Evolutionary conservation across 495 filamentous ascomycete species (phyloP).

Genomic region (Penicillium daleae): DNA sequence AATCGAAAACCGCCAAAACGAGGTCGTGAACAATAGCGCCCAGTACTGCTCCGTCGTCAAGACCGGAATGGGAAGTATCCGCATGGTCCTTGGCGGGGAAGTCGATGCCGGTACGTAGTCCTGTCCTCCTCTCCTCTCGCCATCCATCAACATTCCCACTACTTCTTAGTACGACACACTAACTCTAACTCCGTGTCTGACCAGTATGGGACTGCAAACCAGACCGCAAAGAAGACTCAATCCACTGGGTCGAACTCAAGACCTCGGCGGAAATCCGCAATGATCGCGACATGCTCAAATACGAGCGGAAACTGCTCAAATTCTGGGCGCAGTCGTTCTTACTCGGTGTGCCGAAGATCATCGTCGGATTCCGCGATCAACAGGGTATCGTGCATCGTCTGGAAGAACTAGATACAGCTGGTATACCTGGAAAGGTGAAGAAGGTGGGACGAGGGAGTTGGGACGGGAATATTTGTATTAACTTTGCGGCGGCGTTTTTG

Average conservation of each 20-base stretch:
- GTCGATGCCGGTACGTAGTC: conserved; percentile 79
- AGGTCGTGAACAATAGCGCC: conserved; percentile 80
- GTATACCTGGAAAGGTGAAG: conserved; percentile 74
- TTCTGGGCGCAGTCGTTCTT: conserved; percentile 98
- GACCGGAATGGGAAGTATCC: conserved; percentile 75
- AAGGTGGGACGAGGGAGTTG: conserved; percentile 66
- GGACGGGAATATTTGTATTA: conserved; percentile 91
- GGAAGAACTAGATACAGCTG: conserved; percentile 76
- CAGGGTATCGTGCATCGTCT: conserved; percentile 71
- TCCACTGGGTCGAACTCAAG: conserved; percentile 95
- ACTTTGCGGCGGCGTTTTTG: conserved; percentile 77
- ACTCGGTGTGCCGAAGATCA: conserved; percentile 86
- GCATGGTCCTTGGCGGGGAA: conserved; percentile 85
- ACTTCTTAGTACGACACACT: not conserved
- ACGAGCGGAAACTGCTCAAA: conserved; percentile 87
- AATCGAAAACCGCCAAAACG: conserved; percentile 74
- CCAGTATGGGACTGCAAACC: conserved; percentile 86
- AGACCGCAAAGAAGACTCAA: conserved; percentile 60
- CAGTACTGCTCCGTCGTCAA: conserved; percentile 94
- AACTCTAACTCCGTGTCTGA: too few species aligned
- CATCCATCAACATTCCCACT: not conserved
- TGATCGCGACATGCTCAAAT: conserved; percentile 69
- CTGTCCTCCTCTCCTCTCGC: not conserved
- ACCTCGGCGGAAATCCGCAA: conserved; percentile 72
- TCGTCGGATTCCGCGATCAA: conserved; percentile 82